phyloP scores from a whole-genome alignment of 345 rosid species.

The Euclidium syriacum region DNA sequence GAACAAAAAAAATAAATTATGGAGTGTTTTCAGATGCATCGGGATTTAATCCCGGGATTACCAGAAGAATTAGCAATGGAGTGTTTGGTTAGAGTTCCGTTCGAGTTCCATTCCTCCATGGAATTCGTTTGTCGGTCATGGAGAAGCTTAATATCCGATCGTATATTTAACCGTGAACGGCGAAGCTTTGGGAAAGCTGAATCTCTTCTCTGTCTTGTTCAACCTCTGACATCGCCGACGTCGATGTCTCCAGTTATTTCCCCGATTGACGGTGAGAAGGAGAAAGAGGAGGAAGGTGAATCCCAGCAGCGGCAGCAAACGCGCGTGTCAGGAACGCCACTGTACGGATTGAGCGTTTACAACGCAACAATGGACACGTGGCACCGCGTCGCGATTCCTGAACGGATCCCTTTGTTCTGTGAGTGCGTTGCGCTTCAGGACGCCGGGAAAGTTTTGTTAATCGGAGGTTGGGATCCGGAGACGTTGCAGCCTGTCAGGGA shows the following conservation, averaged over 20 bases:
- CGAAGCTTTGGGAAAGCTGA: slow-evolving; percentile 28
- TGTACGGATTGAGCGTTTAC: slow-evolving; percentile 41
- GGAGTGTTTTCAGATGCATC: neutral
- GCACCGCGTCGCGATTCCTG: slow-evolving; percentile 31
- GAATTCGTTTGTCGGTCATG: slow-evolving; percentile 40
- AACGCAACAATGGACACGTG: slow-evolving; percentile 33
- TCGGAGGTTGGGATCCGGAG: slow-evolving; percentile 62
- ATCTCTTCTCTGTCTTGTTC: slow-evolving; percentile 45
- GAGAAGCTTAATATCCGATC: slow-evolving; percentile 32
- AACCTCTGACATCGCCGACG: slow-evolving; percentile 26
- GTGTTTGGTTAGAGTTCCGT: slow-evolving; percentile 50
- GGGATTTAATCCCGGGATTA: slow-evolving; percentile 40
- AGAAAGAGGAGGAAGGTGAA: slow-evolving; percentile 16
- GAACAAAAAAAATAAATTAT: neutral
- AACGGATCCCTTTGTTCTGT: slow-evolving; percentile 46
- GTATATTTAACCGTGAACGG: slow-evolving; percentile 27
- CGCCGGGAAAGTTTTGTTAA: slow-evolving; percentile 32
- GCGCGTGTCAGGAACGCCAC: slow-evolving; percentile 31
- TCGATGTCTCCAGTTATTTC: neutral
- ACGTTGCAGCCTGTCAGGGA: slow-evolving; percentile 46
- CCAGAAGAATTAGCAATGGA: slow-evolving; percentile 50
- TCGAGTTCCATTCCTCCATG: slow-evolving; percentile 38
- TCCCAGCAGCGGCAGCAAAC: slow-evolving; percentile 5
- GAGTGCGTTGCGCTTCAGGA: slow-evolving; percentile 43
- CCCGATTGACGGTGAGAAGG: neutral